Base-by-base conservation (phyloP, 1,284 basidiomycete species). In the Ustilago loliicola region DNA sequence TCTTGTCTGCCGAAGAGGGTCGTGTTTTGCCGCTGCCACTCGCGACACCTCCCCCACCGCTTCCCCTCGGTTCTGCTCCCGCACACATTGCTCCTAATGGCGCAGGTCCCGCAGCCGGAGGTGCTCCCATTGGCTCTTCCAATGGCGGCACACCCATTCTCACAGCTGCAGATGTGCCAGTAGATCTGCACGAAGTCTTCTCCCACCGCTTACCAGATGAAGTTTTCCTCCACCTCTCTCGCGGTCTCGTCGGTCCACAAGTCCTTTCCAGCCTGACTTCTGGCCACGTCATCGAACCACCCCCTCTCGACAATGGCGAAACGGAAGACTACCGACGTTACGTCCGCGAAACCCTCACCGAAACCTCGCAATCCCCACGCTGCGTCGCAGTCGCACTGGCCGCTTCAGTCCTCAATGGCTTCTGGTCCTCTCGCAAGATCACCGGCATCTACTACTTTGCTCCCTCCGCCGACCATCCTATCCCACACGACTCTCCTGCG, bases 131-230 rank as follows among this genome's bases (percentile, higher is more conserved):
- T 90, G 83, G 90, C 91, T 68, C 85, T 77, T 47, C 80, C 50
- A 69, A 61, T 61, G 68, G 58, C 67, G 42, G 90, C 91, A 77
- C 91, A 91, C 80, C 90, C 36, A 87, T 86, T 51, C 80, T 92
- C 54, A 94, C 93, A 0, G 90, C 92, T 0, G 91, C 92, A 27
- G 96, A 98, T 80, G 91, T 99, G 40, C 96, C 96, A 1, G 87
- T 89, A 50, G 96, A 99, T 87, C 88, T 99, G 42, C 93, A 97
- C 85, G 95, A 98, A 60, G 93, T 99, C 77, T 99, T 98, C 88
- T 97, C 95, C 3, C 90, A 94, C 86, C 92, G 95, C 40, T 89
- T 99, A 19, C 96, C 97, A 0, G 96, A 99, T 87, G 96, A 99
- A 86, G 90, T 98, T 66, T 98, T 96, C 88, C 96, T 93, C 87